Evolutionary conservation across 495 filamentous ascomycete species (phyloP).

Genomic region (Bathelium albidoporum): DNA sequence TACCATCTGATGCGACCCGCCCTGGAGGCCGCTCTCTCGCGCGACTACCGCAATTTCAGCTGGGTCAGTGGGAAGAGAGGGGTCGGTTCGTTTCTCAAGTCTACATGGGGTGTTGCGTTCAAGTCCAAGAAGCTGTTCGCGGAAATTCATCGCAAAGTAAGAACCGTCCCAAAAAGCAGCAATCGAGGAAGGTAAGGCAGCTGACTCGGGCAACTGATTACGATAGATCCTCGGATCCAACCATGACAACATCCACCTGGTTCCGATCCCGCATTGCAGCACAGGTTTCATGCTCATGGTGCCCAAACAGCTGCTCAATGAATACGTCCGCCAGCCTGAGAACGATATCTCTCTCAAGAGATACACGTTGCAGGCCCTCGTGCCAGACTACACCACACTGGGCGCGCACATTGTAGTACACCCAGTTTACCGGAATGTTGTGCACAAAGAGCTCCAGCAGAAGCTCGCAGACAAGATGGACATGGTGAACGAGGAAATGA

Average conservation of each 20-base stretch:
- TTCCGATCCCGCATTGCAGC: neutral
- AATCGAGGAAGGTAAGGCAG: neutral
- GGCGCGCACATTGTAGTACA: neutral
- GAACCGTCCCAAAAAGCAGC: neutral
- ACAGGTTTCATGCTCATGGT: neutral
- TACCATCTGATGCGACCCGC: neutral
- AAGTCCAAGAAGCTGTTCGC: neutral
- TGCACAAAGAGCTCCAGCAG: neutral
- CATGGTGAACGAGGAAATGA: neutral
- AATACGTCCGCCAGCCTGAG: neutral
- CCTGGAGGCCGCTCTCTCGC: neutral
- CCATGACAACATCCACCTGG: neutral
- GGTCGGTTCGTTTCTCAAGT: neutral
- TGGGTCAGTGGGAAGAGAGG: neutral
- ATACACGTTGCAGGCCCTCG: neutral
- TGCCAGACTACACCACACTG: neutral
- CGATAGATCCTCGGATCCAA: neutral
- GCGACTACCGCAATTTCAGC: neutral
- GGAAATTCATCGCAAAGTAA: neutral
- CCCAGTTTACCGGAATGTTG: neutral
- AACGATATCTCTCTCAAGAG: neutral
- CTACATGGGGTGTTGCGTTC: neutral
- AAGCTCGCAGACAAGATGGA: neutral
- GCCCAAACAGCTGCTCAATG: neutral
- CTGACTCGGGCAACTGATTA: neutral